Conservation (phyloP, 805 yeast species). For the Scheffersomyces stipitis region DNA sequence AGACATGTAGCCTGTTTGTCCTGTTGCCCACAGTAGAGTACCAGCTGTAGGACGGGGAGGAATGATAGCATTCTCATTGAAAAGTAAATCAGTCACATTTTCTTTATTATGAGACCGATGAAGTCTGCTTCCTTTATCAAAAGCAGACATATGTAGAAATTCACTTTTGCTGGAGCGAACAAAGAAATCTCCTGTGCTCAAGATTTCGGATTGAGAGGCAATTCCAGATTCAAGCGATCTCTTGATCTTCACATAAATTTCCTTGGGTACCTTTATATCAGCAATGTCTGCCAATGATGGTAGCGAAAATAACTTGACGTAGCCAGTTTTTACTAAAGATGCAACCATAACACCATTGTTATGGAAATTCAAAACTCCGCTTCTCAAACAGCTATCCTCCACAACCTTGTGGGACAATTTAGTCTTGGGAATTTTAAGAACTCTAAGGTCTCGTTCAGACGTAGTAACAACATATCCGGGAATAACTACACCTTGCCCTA, state of each 20-base stretch:
- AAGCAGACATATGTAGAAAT: conserved; percentile 23
- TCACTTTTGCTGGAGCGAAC: conserved; percentile 57
- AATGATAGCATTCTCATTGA: conserved; percentile 63
- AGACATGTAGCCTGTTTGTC: conserved; percentile 58
- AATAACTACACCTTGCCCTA: conserved; percentile 60
- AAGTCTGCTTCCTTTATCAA: conserved; percentile 15
- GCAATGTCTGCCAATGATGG: conserved; percentile 65
- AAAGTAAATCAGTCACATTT: conserved; percentile 54
- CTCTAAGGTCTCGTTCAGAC: conserved; percentile 60
- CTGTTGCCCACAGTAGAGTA: conserved; percentile 84
- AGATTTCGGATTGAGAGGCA: conserved; percentile 25
- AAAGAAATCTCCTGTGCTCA: conserved; percentile 57
- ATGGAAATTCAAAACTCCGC: conserved; percentile 51
- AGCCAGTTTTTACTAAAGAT: conserved; percentile 45
- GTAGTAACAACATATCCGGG: conserved; percentile 61
- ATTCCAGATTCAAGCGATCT: conserved; percentile 18
- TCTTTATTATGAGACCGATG: conserved; percentile 13
- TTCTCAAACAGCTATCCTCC: conserved; percentile 43
- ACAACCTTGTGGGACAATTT: conserved; percentile 66
- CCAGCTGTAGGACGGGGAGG: conserved; percentile 82
- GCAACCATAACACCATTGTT: conserved; percentile 49
- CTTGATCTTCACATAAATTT: conserved; percentile 22
- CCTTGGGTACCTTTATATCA: conserved; percentile 39
- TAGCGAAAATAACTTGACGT: conserved; percentile 48
- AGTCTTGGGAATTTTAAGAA: conserved; percentile 57